Evolutionary conservation across 768 basidiomycete genomes (phyloP).

Genomic region (Boletales sp.): DNA sequence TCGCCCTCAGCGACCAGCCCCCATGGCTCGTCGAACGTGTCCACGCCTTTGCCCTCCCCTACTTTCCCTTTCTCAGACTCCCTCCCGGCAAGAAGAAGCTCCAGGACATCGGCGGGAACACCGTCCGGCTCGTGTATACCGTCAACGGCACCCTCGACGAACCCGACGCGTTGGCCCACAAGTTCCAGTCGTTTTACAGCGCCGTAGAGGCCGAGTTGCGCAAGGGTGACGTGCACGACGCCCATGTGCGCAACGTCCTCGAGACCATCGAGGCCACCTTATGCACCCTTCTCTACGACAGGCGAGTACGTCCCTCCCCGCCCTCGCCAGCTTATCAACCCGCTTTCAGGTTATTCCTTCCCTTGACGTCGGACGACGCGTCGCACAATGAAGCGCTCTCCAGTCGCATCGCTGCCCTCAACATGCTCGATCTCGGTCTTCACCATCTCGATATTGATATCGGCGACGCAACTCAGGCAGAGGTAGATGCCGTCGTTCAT

Average conservation of each 20-base stretch:
- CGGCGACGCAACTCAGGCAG: conserved; percentile 42
- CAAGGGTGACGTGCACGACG: conserved; percentile 35
- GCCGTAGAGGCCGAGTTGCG: conserved; percentile 62
- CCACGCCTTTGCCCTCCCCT: conserved; percentile 48
- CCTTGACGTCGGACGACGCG: conserved; percentile 68
- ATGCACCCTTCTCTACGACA: conserved; percentile 78
- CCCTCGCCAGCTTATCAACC: neutral
- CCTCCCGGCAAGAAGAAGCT: conserved; percentile 30
- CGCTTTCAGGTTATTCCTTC: conserved; percentile 66
- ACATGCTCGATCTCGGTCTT: conserved; percentile 83
- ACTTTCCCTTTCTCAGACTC: conserved; percentile 54
- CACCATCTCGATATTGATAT: conserved; percentile 89
- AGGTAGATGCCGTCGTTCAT: conserved; percentile 61
- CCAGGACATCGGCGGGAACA: conserved; percentile 28
- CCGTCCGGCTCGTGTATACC: conserved; percentile 28
- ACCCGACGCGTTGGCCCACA: conserved; percentile 48
- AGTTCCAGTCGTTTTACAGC: conserved; percentile 70
- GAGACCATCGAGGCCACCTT: conserved; percentile 73
- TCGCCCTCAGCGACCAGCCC: conserved; percentile 40
- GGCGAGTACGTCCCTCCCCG: conserved; percentile 37
- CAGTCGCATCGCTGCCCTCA: conserved; percentile 85
- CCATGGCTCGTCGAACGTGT: conserved; percentile 63
- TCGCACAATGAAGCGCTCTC: conserved; percentile 90
- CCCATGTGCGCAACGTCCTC: conserved; percentile 54
- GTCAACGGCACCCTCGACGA: conserved; percentile 41